Evolutionary conservation across 2,329 filamentous ascomycete genomes (phyloP).

Genomic region (Polychaeton citri): DNA sequence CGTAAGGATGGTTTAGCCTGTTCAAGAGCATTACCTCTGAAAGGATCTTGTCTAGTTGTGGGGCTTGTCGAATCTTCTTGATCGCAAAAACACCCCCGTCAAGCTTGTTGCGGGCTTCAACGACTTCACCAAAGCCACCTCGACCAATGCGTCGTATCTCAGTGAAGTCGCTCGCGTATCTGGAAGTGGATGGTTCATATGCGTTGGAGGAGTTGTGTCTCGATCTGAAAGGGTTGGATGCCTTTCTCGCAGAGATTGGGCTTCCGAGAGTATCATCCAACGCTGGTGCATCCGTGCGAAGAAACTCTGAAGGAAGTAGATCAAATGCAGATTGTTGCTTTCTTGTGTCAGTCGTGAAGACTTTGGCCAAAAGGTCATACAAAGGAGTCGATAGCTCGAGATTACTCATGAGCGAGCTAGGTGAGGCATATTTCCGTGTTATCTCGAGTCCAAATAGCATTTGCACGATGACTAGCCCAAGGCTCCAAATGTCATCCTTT

Average conservation of each 20-base stretch:
- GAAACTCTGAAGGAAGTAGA: constrained; percentile 44
- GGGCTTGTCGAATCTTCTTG: constrained; percentile 77
- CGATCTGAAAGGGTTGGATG: constrained; percentile 15
- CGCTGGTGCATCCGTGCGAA: constrained; percentile 36
- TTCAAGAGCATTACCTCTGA: constrained; percentile 82
- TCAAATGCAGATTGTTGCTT: constrained; percentile 76
- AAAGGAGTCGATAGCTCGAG: constrained; percentile 61
- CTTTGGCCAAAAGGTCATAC: constrained; percentile 65
- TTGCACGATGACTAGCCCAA: constrained; percentile 81
- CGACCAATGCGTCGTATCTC: constrained; percentile 82
- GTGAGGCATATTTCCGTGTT: constrained; percentile 64
- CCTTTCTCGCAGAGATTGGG: constrained; percentile 2
- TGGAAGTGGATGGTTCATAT: constrained; percentile 35
- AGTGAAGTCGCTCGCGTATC: constrained; percentile 80
- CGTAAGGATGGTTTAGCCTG: constrained; percentile 78
- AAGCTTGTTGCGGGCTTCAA: constrained; percentile 86
- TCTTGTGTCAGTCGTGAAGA: constrained; percentile 75
- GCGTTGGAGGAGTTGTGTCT: constrained; percentile 19
- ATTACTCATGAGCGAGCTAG: constrained; percentile 57
- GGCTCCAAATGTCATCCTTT: constrained; percentile 91
- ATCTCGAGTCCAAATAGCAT: constrained; percentile 83
- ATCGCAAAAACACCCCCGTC: constrained; percentile 91
- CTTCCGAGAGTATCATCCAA: constrained; percentile 11
- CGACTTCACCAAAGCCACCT: constrained; percentile 90
- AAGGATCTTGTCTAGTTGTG: constrained; percentile 66